Base-by-base conservation (phyloP, 1,284 basidiomycete species). In the Meira nashicola region DNA sequence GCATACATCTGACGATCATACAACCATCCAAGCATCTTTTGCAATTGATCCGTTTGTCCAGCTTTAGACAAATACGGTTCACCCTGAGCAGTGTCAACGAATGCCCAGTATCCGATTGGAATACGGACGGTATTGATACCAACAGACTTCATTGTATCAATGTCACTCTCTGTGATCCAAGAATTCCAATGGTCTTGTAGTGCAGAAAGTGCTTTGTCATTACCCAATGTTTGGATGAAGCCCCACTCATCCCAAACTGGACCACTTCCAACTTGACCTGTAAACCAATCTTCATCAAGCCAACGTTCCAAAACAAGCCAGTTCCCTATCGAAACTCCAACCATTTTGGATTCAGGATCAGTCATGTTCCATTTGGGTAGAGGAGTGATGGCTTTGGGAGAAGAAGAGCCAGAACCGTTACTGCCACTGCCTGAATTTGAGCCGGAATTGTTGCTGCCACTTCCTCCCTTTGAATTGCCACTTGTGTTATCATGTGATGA, bases 221-320 rank as follows among this genome's bases (percentile, higher is more conserved):
- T 56, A 38, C 73, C 79, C 17, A 78, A 67, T 14, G 44, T 66
- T 57, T 73, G 58, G 49, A 73, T 66, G 58, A 80, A 66, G 8
- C 58, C 56, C 71, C 72, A 81, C 68, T 81, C 80, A 62, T 81
- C 80, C 66, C 72, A 72, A 33, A 33, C 8, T 2, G 74, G 65
- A 25, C 78, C 67, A 21, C 63, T 9, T 23, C 78, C 76, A 23
- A 70, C 79, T 37, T 66, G 58, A 21, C 66, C 37, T 47, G 73
- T 73, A 64, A 80, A 77, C 79, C 79, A 80, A 59, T 80, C 77
- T 56, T 80, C 80, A 46, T 74, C 60, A 70, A 80, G 77, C 80
- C 80, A 81, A 52, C 77, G 69, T 61, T 77, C 74, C 39, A 78
- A 62, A 10, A 76, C 58, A 49, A 78, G 66, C 71, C 70, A 75